phyloP scores from a whole-genome alignment of 2,329 filamentous ascomycete species.

The Rhytidhysteron rufulum region DNA sequence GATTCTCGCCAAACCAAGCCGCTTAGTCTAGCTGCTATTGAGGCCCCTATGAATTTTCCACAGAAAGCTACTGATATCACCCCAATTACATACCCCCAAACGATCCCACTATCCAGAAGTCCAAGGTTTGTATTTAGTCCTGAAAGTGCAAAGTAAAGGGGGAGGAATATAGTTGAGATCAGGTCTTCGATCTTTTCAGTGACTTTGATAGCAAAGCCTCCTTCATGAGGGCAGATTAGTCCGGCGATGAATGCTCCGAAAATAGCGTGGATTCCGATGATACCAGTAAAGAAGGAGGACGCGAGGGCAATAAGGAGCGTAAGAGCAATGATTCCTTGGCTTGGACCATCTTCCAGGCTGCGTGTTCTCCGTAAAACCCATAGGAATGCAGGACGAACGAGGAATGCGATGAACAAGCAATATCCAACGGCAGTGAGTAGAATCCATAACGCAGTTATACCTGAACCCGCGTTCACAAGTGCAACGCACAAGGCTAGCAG shows the following conservation, averaged over 20 bases:
- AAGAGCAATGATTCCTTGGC: constrained; percentile 76
- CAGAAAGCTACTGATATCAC: constrained; percentile 78
- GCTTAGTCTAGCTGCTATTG: constrained; percentile 69
- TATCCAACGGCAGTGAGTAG: constrained; percentile 73
- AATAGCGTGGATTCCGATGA: constrained; percentile 91
- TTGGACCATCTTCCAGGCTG: constrained; percentile 81
- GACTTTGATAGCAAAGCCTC: constrained; percentile 84
- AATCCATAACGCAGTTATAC: constrained; percentile 80
- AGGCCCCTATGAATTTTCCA: constrained; percentile 80
- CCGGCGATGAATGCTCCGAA: constrained; percentile 91
- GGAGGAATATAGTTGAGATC: constrained; percentile 76
- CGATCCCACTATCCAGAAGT: constrained; percentile 72
- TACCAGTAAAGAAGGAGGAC: constrained; percentile 81
- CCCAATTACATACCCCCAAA: constrained; percentile 86
- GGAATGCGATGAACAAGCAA: constrained; percentile 69
- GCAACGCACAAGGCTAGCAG: constrained; percentile 89
- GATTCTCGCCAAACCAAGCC: constrained; percentile 88
- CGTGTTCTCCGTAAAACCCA: constrained; percentile 70
- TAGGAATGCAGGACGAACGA: constrained; percentile 69
- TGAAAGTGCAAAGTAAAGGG: constrained; percentile 90
- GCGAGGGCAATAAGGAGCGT: constrained; percentile 75
- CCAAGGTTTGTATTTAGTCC: constrained; percentile 86
- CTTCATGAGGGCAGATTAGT: constrained; percentile 84
- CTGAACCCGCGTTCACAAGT: constrained; percentile 81
- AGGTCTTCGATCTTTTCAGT: constrained; percentile 95